A percentile compares a stretch with the other conserved stretches of the same genome.
These are phyloP conservation scores for Candida anutae DNA, from an alignment of 1,139 yeast genomes.

Conservation along the genomic window DNA sequence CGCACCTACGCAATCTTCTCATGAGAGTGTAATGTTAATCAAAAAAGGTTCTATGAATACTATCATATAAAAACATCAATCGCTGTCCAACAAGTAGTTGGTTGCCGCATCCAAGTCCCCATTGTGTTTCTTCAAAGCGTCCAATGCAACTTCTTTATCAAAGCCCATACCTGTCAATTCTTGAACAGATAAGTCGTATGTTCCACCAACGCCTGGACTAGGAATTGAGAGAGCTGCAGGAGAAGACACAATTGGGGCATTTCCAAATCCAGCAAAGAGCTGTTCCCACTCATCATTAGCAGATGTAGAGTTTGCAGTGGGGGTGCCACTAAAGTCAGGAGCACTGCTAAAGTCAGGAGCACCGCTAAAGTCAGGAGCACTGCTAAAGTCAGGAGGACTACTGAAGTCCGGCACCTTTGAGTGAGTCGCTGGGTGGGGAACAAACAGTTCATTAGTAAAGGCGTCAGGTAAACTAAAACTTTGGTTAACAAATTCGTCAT, in stretches of 20 bases:
- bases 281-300: slow-evolving; percentile 88
- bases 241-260: slow-evolving; percentile 21
- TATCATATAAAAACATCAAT: too few species aligned
- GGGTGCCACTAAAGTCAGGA: slow-evolving; percentile 19
- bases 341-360: slow-evolving; percentile 23
- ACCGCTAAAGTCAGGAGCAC: slow-evolving; percentile 22
- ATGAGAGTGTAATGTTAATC: slow-evolving; percentile 1
- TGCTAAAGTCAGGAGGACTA: slow-evolving; percentile 24
- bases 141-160: slow-evolving; percentile 50
- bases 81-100: slow-evolving; percentile 69
- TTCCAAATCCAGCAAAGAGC: slow-evolving; percentile 84
- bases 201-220: slow-evolving; percentile 4
- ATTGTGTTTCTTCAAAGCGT: slow-evolving; percentile 60
- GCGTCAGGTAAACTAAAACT: slow-evolving; percentile 27
- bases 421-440: too few species aligned
- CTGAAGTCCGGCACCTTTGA: too few species aligned
- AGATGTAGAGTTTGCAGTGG: slow-evolving; percentile 5
- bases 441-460: slow-evolving; percentile 26
- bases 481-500: slow-evolving; percentile 13
- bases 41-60: slow-evolving; percentile 1
- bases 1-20: slow-evolving; percentile 1
- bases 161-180: slow-evolving; percentile 92
- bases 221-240: slow-evolving; percentile 7
- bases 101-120: slow-evolving; percentile 84
- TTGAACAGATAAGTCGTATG: slow-evolving; percentile 40